A percentile compares a stretch with the other conserved stretches of the same genome.
Conservation (phyloP, 768 basidiomycete genomes). For the Tricholoma hemisulphureum region DNA sequence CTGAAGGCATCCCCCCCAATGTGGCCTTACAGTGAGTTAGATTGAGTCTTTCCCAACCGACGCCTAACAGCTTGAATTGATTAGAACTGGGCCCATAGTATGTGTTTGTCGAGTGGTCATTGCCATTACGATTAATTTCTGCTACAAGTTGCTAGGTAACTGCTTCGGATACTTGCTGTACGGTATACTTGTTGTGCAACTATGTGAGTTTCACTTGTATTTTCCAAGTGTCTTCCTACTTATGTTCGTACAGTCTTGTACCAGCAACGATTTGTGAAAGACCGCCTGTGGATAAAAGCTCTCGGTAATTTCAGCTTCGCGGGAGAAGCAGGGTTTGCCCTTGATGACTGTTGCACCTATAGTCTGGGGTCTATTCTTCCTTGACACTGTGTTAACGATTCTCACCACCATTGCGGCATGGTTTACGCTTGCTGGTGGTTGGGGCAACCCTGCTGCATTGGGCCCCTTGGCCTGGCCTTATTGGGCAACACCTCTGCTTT, state of each 20-base stretch:
- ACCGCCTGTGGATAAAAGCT: constrained; percentile 9
- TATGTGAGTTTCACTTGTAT: constrained; percentile 9
- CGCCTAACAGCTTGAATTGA: no score
- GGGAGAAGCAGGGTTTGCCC: not conserved
- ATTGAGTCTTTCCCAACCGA: not conserved
- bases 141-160: constrained; percentile 15
- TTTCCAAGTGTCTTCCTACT: not conserved
- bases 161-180: constrained; percentile 17
- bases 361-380: constrained; percentile 19
- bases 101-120: not conserved
- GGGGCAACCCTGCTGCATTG: constrained; percentile 16
- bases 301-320: constrained; percentile 6
- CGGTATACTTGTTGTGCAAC: constrained; percentile 19
- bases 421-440: constrained; percentile 13
- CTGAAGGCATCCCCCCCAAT: not conserved
- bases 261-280: constrained; percentile 10
- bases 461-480: constrained; percentile 16
- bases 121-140: not conserved
- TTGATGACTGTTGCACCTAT: not conserved
- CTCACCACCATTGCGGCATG: constrained; percentile 18
- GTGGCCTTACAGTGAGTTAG: constrained; percentile 6
- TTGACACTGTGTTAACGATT: constrained; percentile 15
- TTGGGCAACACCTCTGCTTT: constrained; percentile 8
- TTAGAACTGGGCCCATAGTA: constrained; percentile 15
- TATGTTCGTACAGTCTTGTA: constrained; percentile 18